Conservation (phyloP, 2,329 filamentous ascomycete genomes). For the Blastomyces percursus region DNA sequence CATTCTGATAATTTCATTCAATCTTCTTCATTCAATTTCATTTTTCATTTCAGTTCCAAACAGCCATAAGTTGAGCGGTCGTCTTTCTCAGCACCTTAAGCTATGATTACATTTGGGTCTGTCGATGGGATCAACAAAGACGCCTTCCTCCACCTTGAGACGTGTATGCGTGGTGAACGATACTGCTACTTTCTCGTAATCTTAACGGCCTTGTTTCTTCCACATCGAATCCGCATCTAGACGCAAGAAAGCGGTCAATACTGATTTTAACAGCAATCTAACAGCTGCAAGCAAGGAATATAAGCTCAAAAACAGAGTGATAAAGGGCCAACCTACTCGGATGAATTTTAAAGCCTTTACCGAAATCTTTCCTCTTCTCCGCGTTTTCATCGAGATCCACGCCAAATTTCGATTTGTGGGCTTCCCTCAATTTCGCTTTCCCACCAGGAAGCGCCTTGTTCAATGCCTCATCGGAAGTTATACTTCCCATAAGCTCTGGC, state of each 20-base stretch:
- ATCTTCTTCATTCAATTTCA: background rate
- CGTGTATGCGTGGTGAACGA: background rate
- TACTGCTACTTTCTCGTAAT: background rate
- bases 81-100: background rate
- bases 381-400: conserved; percentile 43
- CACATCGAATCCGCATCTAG: conserved; percentile 29
- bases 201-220: conserved; percentile 10
- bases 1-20: background rate
- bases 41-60: background rate
- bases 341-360: conserved; percentile 20
- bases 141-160: background rate
- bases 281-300: conserved; percentile 5
- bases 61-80: background rate
- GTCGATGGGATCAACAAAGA: background rate
- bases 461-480: conserved; percentile 23
- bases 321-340: conserved; percentile 21
- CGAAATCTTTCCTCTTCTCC: conserved; percentile 37
- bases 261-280: background rate
- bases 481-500: conserved; percentile 56
- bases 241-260: background rate
- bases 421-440: conserved; percentile 33
- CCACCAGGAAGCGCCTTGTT: conserved; percentile 18
- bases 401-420: conserved; percentile 45
- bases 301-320: background rate
- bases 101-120: background rate